Conservation (phyloP, 768 basidiomycete species). For the Pulveroboletus ravenelii region DNA sequence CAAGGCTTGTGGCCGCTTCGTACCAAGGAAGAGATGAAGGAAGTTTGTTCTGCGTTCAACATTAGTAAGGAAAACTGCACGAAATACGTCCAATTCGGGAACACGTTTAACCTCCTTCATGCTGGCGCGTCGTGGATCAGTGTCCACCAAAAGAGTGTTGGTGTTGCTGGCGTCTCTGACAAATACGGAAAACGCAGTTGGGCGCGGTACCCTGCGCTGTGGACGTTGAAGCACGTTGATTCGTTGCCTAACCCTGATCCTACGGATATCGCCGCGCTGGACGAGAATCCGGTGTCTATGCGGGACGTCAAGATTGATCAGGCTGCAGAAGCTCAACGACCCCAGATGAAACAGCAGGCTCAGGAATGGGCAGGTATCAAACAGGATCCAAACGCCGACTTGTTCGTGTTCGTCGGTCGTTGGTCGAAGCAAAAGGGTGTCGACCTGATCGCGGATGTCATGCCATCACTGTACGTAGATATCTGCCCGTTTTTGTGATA, state of each 20-base stretch:
- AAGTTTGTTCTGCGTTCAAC: slow-evolving; percentile 97
- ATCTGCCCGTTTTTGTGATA: too few species aligned
- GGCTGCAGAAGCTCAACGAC: slow-evolving; percentile 82
- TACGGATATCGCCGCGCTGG: slow-evolving; percentile 89
- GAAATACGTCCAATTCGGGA: slow-evolving; percentile 97
- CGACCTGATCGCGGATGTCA: slow-evolving; percentile 94
- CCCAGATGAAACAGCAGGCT: slow-evolving; percentile 85
- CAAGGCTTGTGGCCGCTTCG: slow-evolving; percentile 95
- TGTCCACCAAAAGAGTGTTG: slow-evolving; percentile 86
- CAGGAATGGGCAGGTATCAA: slow-evolving; percentile 95
- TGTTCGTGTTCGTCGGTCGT: slow-evolving; percentile 95
- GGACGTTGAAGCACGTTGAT: slow-evolving; percentile 94
- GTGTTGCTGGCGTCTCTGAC: slow-evolving; percentile 95
- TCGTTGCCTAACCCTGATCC: slow-evolving; percentile 94
- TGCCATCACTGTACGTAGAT: slow-evolving; percentile 73
- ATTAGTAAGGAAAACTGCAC: slow-evolving; percentile 94
- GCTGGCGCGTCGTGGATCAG: slow-evolving; percentile 92
- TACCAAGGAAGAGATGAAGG: slow-evolving; percentile 98
- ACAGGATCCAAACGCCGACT: slow-evolving; percentile 83
- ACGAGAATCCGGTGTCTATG: slow-evolving; percentile 67
- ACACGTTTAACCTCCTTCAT: slow-evolving; percentile 94
- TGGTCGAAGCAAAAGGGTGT: slow-evolving; percentile 99
- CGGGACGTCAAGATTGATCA: slow-evolving; percentile 74
- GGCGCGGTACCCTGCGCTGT: slow-evolving; percentile 94
- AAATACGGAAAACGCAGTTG: slow-evolving; percentile 97